These are phyloP conservation scores for Onygenales sp. DNA, from an alignment of 2,329 filamentous ascomycete genomes.

Conservation along the genomic window DNA sequence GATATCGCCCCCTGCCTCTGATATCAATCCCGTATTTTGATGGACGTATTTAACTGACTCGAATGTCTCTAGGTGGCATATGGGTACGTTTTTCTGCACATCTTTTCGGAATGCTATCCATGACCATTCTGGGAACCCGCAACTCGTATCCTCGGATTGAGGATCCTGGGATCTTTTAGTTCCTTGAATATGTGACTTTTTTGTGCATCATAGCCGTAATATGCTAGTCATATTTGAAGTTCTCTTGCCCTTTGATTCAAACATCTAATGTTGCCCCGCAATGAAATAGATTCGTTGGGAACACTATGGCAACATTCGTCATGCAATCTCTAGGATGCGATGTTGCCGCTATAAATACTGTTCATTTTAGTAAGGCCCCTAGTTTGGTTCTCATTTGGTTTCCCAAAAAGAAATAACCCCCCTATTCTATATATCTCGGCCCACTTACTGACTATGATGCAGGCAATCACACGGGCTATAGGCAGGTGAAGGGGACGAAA, in stretches of 20 bases:
- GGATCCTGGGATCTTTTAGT: neutral
- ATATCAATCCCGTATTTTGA: constrained; percentile 2
- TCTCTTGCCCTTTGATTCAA: neutral
- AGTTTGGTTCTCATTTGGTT: neutral
- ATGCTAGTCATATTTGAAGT: neutral
- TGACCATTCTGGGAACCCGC: neutral
- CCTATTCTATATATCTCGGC: neutral
- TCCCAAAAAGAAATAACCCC: neutral
- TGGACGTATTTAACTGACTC: constrained; percentile 10
- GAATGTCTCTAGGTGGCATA: constrained; percentile 44
- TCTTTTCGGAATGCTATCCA: neutral
- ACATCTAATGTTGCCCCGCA: neutral
- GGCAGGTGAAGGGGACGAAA: constrained; percentile 75
- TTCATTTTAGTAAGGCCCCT: constrained; percentile 75
- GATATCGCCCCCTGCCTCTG: constrained; percentile 19
- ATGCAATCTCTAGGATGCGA: constrained; percentile 92
- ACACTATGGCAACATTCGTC: constrained; percentile 92
- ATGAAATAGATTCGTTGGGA: constrained; percentile 74
- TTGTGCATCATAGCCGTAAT: no score
- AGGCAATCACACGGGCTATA: constrained; percentile 95
- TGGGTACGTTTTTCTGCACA: constrained; percentile 9
- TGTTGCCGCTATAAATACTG: constrained; percentile 87
- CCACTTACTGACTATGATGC: constrained; percentile 7
- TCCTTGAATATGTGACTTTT: no score
- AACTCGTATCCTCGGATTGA: neutral